These are phyloP conservation scores for Westerdykella ornata DNA, from an alignment of 2,329 filamentous ascomycete genomes.

Conservation along the genomic window DNA sequence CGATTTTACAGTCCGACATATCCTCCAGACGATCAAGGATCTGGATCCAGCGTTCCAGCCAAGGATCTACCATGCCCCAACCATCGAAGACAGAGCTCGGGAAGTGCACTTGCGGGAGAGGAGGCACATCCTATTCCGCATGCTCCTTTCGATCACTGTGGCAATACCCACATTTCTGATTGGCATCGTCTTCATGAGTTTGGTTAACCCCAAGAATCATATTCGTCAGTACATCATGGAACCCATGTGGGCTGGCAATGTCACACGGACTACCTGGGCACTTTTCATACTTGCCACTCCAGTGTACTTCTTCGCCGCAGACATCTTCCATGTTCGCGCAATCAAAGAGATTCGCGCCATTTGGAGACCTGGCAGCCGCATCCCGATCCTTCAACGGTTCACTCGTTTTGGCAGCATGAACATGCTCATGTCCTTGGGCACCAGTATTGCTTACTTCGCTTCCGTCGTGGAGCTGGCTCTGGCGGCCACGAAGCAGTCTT, in stretches of 20 bases:
- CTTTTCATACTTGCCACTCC: conserved; percentile 77
- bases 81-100: conserved; percentile 73
- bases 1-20: conserved; percentile 65
- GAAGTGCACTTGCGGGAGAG: conserved; percentile 66
- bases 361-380: conserved; percentile 69
- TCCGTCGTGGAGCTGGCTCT: conserved; percentile 70
- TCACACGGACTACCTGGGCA: conserved; percentile 70
- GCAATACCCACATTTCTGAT: conserved; percentile 80
- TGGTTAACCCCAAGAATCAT: conserved; percentile 56
- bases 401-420: conserved; percentile 98
- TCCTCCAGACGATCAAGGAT: conserved; percentile 60
- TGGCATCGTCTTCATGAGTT: conserved; percentile 84
- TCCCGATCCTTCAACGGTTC: conserved; percentile 67
- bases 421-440: conserved; percentile 82
- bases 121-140: conserved; percentile 60
- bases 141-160: conserved; percentile 60
- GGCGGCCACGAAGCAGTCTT: conserved; percentile 39
- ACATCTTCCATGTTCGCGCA: conserved; percentile 74
- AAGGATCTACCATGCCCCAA: conserved; percentile 70
- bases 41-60: conserved; percentile 61
- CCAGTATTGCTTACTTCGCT: conserved; percentile 78
- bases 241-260: conserved; percentile 60
- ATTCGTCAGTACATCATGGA: conserved; percentile 61
- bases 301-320: conserved; percentile 78
- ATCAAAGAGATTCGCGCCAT: conserved; percentile 70